These are phyloP conservation scores for Cryptococcus deneoformans DNA, from an alignment of 1,284 basidiomycete genomes.

Conservation along the genomic window DNA sequence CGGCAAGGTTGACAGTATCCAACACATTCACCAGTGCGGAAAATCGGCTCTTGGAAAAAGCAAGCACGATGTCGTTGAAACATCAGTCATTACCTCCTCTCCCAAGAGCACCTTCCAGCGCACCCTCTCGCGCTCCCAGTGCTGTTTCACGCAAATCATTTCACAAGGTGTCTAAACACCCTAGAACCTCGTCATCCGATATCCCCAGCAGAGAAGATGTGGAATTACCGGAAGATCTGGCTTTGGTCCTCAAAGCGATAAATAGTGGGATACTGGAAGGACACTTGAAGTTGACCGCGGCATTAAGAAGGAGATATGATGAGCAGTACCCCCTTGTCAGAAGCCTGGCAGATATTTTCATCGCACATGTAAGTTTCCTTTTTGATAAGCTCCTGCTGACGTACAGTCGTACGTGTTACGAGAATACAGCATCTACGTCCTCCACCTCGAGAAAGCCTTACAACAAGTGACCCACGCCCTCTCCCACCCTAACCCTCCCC, in stretches of 20 bases:
- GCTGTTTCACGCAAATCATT: not conserved
- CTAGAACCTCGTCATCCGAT: conserved; percentile 9
- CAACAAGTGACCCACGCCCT: conserved; percentile 80
- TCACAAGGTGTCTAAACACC: conserved; percentile 22
- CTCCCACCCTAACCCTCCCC: conserved; percentile 7
- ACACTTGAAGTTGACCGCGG: conserved; percentile 75
- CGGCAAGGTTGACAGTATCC: conserved; percentile 27
- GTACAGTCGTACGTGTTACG: conserved; percentile 61
- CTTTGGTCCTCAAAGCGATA: conserved; percentile 78
- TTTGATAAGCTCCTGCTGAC: conserved; percentile 2
- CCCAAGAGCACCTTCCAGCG: conserved; percentile 49
- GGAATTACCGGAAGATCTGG: conserved; percentile 78
- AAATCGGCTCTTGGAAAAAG: conserved; percentile 15
- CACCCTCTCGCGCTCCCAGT: not conserved
- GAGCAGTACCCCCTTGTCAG: conserved; percentile 90
- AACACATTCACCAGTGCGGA: conserved; percentile 30
- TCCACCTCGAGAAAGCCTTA: conserved; percentile 84
- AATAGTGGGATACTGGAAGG: conserved; percentile 80
- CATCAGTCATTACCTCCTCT: conserved; percentile 75
- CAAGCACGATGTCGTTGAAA: conserved; percentile 13
- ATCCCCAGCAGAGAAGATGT: conserved; percentile 7
- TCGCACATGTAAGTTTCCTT: conserved; percentile 69
- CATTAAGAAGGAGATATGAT: conserved; percentile 79
- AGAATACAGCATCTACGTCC: conserved; percentile 86
- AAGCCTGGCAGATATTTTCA: conserved; percentile 87